Conservation (phyloP, 2,329 filamentous ascomycete species). For the Colletotrichum sp. region DNA sequence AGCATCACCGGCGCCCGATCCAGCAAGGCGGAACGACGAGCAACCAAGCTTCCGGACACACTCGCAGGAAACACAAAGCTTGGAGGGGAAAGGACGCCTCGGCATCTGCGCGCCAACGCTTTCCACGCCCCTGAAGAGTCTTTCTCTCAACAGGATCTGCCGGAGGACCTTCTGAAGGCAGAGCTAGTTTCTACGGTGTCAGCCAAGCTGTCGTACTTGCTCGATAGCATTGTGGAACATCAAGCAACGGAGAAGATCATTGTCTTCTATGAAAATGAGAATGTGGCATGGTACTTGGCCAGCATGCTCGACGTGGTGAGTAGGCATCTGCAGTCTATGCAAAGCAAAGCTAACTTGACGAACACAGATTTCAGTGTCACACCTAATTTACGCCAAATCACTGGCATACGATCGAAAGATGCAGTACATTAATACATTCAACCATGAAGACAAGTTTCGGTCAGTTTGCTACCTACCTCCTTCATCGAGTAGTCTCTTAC, state of each 20-base stretch:
- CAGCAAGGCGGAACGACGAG: background rate
- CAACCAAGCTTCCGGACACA: background rate
- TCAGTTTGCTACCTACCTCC: slow-evolving; percentile 19
- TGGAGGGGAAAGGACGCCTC: slow-evolving; percentile 37
- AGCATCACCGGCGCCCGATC: slow-evolving; percentile 12
- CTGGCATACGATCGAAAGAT: slow-evolving; percentile 67
- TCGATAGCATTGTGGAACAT: slow-evolving; percentile 73
- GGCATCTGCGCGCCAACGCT: slow-evolving; percentile 35
- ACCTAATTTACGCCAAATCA: slow-evolving; percentile 71
- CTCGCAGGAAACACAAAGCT: slow-evolving; percentile 49
- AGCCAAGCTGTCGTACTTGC: slow-evolving; percentile 84
- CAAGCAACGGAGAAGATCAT: slow-evolving; percentile 83
- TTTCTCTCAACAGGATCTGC: slow-evolving; percentile 30
- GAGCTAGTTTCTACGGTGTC: slow-evolving; percentile 81
- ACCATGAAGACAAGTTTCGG: slow-evolving; percentile 68
- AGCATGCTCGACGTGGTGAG: slow-evolving; percentile 76
- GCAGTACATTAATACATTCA: slow-evolving; percentile 81
- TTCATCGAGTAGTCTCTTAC: background rate
- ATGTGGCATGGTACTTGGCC: slow-evolving; percentile 84
- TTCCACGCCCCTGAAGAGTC: slow-evolving; percentile 1
- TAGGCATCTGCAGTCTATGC: slow-evolving; percentile 1
- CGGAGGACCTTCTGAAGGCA: slow-evolving; percentile 60
- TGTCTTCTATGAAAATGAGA: slow-evolving; percentile 90
- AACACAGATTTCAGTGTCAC: slow-evolving; percentile 56
- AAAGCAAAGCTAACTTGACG: background rate